Conservation (phyloP, 352 stramenopile genomes). For the Pythium aristosporum region DNA sequence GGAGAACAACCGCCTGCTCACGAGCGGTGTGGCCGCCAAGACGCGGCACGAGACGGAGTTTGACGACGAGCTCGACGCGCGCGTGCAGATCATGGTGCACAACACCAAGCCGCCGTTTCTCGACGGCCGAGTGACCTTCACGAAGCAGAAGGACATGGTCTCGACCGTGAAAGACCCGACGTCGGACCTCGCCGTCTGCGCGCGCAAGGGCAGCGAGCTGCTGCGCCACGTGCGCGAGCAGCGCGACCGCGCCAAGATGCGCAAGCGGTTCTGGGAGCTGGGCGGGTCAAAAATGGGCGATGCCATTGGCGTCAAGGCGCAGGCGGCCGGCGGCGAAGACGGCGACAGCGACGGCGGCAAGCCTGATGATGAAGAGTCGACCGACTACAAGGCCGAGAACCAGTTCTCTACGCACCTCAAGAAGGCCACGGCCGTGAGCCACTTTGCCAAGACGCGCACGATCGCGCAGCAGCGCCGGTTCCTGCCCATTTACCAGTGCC, state of each 20-base stretch:
- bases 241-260: conserved; percentile 90
- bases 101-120: conserved; percentile 98
- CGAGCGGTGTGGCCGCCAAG: conserved; percentile 89
- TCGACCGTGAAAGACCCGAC: conserved; percentile 95
- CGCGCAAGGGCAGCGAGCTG: conserved; percentile 91
- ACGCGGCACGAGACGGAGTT: conserved; percentile 80
- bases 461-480: conserved; percentile 96
- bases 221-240: conserved; percentile 78
- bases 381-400: conserved; percentile 92
- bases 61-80: conserved; percentile 93
- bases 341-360: conserved; percentile 46
- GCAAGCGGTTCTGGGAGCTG: conserved; percentile 99
- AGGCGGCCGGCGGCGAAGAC: conserved; percentile 54
- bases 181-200: conserved; percentile 95
- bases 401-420: conserved; percentile 95
- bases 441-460: conserved; percentile 96
- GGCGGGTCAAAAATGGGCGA: conserved; percentile 97
- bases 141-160: conserved; percentile 94
- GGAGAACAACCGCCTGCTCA: conserved; percentile 97
- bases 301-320: conserved; percentile 90
- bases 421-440: conserved; percentile 87
- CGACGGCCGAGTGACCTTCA: conserved; percentile 93
- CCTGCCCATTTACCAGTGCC: conserved; percentile 94
- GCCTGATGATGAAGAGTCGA: conserved; percentile 50
- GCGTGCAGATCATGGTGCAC: conserved; percentile 97